Evolutionary conservation across 225 moss, liverwort and hornwort species (phyloP).

Genomic region (Pleurozium schreberi): DNA sequence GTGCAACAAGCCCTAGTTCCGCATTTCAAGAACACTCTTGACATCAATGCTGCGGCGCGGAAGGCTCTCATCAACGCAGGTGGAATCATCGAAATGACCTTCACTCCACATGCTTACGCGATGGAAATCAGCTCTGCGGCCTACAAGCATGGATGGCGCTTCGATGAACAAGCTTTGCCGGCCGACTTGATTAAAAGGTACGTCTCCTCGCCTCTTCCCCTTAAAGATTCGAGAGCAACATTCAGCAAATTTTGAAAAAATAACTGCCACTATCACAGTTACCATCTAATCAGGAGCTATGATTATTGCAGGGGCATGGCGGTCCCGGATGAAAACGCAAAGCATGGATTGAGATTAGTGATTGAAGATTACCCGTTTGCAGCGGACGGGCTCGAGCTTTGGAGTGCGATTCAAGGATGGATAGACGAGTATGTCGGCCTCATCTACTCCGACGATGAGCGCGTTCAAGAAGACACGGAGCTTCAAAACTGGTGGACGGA

Average conservation of each 20-base stretch:
- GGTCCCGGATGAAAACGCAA: constrained; percentile 16
- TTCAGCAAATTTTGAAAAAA: neutral
- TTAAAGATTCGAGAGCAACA: neutral
- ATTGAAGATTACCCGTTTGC: constrained; percentile 70
- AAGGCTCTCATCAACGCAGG: constrained; percentile 58
- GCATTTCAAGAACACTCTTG: constrained; percentile 55
- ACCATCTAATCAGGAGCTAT: neutral
- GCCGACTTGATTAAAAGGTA: constrained; percentile 50
- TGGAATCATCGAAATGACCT: constrained; percentile 64
- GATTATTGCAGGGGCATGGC: constrained; percentile 56
- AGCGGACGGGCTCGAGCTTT: constrained; percentile 5
- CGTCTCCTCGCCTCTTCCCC: neutral
- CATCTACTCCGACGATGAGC: constrained; percentile 20
- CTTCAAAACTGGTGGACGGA: constrained; percentile 66
- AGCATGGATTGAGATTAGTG: constrained; percentile 32
- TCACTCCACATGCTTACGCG: constrained; percentile 42
- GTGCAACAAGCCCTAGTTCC: constrained; percentile 37
- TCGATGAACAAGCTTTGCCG: constrained; percentile 53
- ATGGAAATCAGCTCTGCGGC: constrained; percentile 61
- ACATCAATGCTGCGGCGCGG: constrained; percentile 56
- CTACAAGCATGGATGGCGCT: constrained; percentile 53
- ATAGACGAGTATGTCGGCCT: constrained; percentile 28
- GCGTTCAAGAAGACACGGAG: constrained; percentile 29
- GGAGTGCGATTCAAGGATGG: constrained; percentile 50
- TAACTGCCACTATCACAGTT: neutral